These are phyloP conservation scores for Penicillium canescens DNA, from an alignment of 495 filamentous ascomycete species.

Conservation along the genomic window DNA sequence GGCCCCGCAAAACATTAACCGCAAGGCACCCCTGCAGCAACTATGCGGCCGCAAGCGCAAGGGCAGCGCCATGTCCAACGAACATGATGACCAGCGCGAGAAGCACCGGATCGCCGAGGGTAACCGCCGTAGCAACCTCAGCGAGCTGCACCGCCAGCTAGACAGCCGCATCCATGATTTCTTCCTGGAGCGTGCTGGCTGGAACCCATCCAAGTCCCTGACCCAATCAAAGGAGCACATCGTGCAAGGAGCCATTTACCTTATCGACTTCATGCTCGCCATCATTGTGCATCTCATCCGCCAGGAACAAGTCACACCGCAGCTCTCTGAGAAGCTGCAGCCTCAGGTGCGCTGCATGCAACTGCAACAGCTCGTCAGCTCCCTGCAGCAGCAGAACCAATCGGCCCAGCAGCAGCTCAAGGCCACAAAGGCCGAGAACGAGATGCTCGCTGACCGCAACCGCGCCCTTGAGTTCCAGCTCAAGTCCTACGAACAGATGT, in stretches of 20 bases:
- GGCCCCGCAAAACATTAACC: conserved; percentile 42
- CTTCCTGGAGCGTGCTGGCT: conserved; percentile 47
- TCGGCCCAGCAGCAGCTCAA: conserved; percentile 37
- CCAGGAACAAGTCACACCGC: conserved; percentile 41
- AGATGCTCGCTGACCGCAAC: conserved; percentile 38
- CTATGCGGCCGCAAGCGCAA: conserved; percentile 49
- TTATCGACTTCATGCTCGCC: conserved; percentile 45
- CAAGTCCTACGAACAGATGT: conserved; percentile 45
- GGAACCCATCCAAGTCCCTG: conserved; percentile 47
- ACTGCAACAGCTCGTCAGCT: conserved; percentile 37
- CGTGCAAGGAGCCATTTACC: conserved; percentile 43
- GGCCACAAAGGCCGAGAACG: conserved; percentile 41
- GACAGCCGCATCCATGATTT: conserved; percentile 43
- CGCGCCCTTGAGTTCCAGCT: conserved; percentile 43
- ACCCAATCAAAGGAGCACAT: conserved; percentile 51
- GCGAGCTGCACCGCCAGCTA: conserved; percentile 44
- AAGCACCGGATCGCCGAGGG: conserved; percentile 51
- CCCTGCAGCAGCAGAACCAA: conserved; percentile 45
- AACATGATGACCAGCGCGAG: conserved; percentile 45
- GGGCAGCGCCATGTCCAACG: conserved; percentile 34
- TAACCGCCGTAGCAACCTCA: conserved; percentile 46
- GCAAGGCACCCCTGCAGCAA: conserved; percentile 47
- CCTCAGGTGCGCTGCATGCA: conserved; percentile 46
- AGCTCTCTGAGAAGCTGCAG: conserved; percentile 45
- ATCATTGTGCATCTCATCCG: conserved; percentile 44